These are phyloP conservation scores for Corrigiola litoralis DNA, from an alignment of 179 eudicot species.

Conservation along the genomic window DNA sequence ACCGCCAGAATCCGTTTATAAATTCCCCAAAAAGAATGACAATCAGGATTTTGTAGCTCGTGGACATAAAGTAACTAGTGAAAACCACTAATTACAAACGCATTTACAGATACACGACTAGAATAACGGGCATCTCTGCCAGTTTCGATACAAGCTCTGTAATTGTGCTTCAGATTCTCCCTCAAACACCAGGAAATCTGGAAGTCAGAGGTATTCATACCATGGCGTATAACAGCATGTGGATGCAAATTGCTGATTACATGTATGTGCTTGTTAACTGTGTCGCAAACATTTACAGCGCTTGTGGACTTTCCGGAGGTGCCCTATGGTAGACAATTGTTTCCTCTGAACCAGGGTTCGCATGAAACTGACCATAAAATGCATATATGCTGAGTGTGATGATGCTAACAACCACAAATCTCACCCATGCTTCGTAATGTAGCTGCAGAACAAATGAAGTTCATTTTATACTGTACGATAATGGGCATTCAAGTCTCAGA, in stretches of 20 bases:
- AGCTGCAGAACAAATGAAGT: slow-evolving; percentile 51
- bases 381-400: slow-evolving; percentile 62
- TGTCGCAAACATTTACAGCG: slow-evolving; percentile 11
- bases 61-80: not conserved
- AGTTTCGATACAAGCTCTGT: not conserved
- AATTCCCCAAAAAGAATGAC: no score
- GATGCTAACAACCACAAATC: slow-evolving; percentile 69
- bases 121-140: not conserved
- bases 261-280: not conserved
- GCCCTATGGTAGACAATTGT: slow-evolving; percentile 51
- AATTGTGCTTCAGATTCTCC: slow-evolving; percentile 1
- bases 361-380: slow-evolving; percentile 80
- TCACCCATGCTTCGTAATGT: slow-evolving; percentile 87
- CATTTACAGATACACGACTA: slow-evolving; percentile 5
- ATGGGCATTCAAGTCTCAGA: not conserved
- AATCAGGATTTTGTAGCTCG: not conserved
- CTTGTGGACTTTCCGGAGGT: slow-evolving; percentile 26
- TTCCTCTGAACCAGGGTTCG: slow-evolving; percentile 53
- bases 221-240: not conserved
- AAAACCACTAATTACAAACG: slow-evolving; percentile 10
- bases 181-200: not conserved
- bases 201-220: not conserved
- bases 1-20: no score
- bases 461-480: not conserved
- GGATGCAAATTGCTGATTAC: not conserved